Conservation (phyloP, 305 asterid species). For the Ilex paraguariensis region DNA sequence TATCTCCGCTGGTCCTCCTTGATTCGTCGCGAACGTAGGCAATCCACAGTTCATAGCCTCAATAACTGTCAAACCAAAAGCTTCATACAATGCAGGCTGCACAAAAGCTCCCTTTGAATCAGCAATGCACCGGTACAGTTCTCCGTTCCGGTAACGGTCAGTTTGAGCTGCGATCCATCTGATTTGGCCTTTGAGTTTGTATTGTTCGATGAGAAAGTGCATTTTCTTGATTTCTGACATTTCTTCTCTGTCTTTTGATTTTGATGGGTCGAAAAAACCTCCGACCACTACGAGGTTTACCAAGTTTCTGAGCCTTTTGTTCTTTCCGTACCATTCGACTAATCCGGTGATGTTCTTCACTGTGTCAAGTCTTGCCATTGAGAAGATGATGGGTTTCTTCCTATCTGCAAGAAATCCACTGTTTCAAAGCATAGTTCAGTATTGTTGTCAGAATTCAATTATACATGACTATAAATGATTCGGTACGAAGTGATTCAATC, state of each 20-base stretch:
- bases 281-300: constrained; percentile 78
- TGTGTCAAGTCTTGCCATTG: constrained; percentile 73
- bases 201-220: constrained; percentile 48
- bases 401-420: constrained; percentile 62
- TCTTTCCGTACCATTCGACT: constrained; percentile 73
- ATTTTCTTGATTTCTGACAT: constrained; percentile 66
- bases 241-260: constrained; percentile 72
- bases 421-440: constrained; percentile 11
- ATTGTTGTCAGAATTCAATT: neutral
- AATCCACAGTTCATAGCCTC: constrained; percentile 83
- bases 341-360: constrained; percentile 73
- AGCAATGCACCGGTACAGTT: constrained; percentile 61
- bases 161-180: constrained; percentile 90
- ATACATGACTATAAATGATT: neutral
- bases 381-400: constrained; percentile 62
- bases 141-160: constrained; percentile 58
- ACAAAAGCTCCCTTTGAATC: constrained; percentile 73
- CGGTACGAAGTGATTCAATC: too few relatives aligned
- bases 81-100: constrained; percentile 70
- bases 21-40: constrained; percentile 73
- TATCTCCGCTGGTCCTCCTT: constrained; percentile 82
- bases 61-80: constrained; percentile 67
- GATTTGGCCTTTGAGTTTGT: constrained; percentile 60
- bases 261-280: constrained; percentile 59
- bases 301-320: constrained; percentile 37